Conservation (phyloP, 768 basidiomycete genomes). For the Termitomyces sp. region DNA sequence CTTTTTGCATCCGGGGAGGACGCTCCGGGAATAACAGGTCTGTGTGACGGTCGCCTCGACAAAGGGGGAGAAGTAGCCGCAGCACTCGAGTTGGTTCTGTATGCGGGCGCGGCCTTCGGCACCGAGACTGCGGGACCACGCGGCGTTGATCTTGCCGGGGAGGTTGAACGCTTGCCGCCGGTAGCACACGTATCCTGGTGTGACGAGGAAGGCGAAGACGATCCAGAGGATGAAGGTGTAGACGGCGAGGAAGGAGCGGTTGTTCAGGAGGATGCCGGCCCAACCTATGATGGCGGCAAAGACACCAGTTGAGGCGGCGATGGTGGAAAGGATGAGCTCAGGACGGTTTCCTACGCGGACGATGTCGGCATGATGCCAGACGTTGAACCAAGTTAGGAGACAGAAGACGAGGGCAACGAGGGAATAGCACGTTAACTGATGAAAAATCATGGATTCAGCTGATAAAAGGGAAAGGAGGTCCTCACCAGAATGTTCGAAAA, state of each 20-base stretch:
- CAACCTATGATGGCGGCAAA: conserved; percentile 72
- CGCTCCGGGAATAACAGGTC: conserved; percentile 66
- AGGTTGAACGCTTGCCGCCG: conserved; percentile 52
- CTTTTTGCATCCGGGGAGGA: conserved; percentile 71
- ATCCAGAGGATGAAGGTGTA: conserved; percentile 79
- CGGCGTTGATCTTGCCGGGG: conserved; percentile 72
- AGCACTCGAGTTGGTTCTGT: conserved; percentile 71
- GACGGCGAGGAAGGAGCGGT: conserved; percentile 74
- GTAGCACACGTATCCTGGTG: conserved; percentile 79
- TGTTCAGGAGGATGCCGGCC: conserved; percentile 82
- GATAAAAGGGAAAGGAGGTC: conserved; percentile 13
- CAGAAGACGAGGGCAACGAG: conserved; percentile 55
- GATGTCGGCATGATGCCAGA: conserved; percentile 63
- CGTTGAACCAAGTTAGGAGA: conserved; percentile 76
- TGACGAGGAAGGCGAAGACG: conserved; percentile 64
- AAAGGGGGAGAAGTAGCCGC: conserved; percentile 78
- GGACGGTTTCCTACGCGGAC: conserved; percentile 62
- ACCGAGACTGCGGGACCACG: conserved; percentile 65
- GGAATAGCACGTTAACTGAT: conserved; percentile 50
- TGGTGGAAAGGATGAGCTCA: conserved; percentile 67
- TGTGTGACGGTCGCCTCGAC: conserved; percentile 72
- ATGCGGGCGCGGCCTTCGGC: conserved; percentile 54
- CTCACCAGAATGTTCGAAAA: conserved; percentile 48
- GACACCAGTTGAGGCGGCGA: conserved; percentile 54
- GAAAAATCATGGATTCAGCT: not conserved